Evolutionary conservation across 1,284 basidiomycete genomes (phyloP).

Genomic region (Boletus smithii): DNA sequence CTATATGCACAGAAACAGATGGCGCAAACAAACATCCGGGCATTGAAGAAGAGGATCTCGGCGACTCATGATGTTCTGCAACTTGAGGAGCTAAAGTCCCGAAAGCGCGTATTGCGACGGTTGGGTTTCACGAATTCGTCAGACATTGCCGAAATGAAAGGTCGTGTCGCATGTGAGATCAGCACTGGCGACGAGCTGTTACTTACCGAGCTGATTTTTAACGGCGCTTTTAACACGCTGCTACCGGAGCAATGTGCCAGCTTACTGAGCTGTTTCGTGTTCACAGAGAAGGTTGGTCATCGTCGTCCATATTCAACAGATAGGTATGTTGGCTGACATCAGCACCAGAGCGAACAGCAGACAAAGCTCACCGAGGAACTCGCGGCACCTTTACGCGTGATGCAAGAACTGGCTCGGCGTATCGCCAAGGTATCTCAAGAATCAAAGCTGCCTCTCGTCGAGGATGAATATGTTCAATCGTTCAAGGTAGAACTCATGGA

Average conservation of each 20-base stretch:
- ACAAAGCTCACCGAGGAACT: constrained; percentile 91
- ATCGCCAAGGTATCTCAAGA: constrained; percentile 97
- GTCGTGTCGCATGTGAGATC: constrained; percentile 97
- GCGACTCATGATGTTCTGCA: constrained; percentile 92
- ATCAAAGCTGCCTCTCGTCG: constrained; percentile 83
- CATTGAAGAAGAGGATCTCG: constrained; percentile 81
- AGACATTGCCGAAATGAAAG: constrained; percentile 98
- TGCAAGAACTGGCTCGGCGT: constrained; percentile 93
- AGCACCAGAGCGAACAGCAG: constrained; percentile 76
- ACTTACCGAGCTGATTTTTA: constrained; percentile 96
- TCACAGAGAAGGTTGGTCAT: constrained; percentile 86
- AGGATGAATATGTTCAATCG: constrained; percentile 92
- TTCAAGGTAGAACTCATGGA: constrained; percentile 99
- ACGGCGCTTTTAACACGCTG: constrained; percentile 91
- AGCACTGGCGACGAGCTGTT: constrained; percentile 95
- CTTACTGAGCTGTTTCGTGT: constrained; percentile 94
- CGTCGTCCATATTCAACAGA: background rate
- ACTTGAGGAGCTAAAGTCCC: constrained; percentile 93
- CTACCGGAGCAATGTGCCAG: constrained; percentile 92
- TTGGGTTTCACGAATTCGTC: constrained; percentile 86
- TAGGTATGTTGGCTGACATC: background rate
- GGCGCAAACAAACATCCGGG: constrained; percentile 66
- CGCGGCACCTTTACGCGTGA: constrained; percentile 84
- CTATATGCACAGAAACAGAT: constrained; percentile 78
- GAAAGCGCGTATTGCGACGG: constrained; percentile 91